Conservation (phyloP, 1,284 basidiomycete genomes). For the Ceratobasidium theobromae region DNA sequence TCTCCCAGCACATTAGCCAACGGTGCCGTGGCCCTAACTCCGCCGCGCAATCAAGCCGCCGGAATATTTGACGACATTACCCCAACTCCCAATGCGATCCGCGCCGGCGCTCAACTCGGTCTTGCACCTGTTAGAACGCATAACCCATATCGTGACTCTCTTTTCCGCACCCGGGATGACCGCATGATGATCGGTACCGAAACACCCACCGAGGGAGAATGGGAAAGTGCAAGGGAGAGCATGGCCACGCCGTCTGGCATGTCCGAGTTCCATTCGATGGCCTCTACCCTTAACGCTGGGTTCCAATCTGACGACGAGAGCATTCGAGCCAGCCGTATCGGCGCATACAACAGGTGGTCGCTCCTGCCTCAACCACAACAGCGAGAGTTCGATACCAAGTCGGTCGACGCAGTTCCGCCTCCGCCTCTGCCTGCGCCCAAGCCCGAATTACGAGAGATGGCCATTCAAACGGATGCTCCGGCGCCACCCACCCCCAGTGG, state of each 20-base stretch:
- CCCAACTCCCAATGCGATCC: constrained; percentile 31
- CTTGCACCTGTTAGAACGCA: constrained; percentile 35
- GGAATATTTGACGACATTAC: constrained; percentile 11
- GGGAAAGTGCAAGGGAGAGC: constrained; percentile 79
- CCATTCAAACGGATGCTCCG: constrained; percentile 66
- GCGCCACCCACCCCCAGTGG: constrained; percentile 40
- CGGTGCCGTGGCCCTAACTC: constrained; percentile 4
- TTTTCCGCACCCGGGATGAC: constrained; percentile 13
- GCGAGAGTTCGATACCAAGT: constrained; percentile 30
- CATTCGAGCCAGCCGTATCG: constrained; percentile 51
- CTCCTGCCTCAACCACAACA: background rate
- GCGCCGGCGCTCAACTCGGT: constrained; percentile 37
- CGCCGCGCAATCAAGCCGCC: background rate
- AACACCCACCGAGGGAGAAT: constrained; percentile 69
- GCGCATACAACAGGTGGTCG: background rate
- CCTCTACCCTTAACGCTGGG: constrained; percentile 41
- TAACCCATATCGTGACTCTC: constrained; percentile 30
- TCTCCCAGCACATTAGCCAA: background rate
- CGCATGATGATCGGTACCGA: constrained; percentile 61
- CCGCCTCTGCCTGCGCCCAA: constrained; percentile 49
- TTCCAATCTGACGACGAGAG: constrained; percentile 54
- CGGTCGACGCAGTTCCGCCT: constrained; percentile 38
- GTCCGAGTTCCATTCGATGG: constrained; percentile 42
- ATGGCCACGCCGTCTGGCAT: constrained; percentile 43
- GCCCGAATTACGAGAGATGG: constrained; percentile 67